Base-by-base conservation (phyloP, 768 basidiomycete genomes). In the Tulasnella sp. region DNA sequence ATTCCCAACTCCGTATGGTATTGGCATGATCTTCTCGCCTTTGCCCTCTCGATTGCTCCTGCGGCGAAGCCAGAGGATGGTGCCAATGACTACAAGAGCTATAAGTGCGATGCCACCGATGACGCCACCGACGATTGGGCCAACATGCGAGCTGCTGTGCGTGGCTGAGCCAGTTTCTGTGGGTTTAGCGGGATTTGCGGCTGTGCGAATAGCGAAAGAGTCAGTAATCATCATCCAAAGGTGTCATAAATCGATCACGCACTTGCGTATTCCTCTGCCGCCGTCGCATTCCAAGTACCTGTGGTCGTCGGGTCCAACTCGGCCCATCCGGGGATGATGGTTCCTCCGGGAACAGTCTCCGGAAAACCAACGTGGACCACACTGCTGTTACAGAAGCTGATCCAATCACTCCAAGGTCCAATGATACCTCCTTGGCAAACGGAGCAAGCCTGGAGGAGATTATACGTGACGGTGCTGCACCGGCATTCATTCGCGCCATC, bases 71-170 rank as follows among this genome's bases (percentile, higher is more conserved):
- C 30, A 54, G 3, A 1, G 52, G 30, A 32, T 29, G 27, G 43
- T 26, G 3, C 27, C 29, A n/a, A 45, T 19, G 21, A 43, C 58
- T 10, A 60, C 13, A 17, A 52, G 30, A 3, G 49, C 58, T 11
- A 60, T 17, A 23, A 26, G n/a, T 9, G 41, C 58, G 43, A 60
- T 44, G n/a, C 58, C 58, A 23, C 58, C 58, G 21, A 60, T 42
- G 8, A 60, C 58, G 19, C 58, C 58, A n/a, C 58, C 58, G 15
- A 53, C 58, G 34, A 60, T 60, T 17, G 58, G 27, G 13, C 58
- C 51, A 27, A 53, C 51, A 42, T 60, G 34, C 27, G 58, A 32
- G 27, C 42, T 43, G 34, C 34, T 38, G 34, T 38, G 34, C 34
- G 5, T 38, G 34, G 7, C 15, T 7, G 34, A 7, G 34, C 34